A percentile compares a stretch with the other conserved stretches of the same genome.
These are phyloP conservation scores for Phanerochaete sordida DNA, from an alignment of 768 basidiomycete genomes.

Conservation along the genomic window DNA sequence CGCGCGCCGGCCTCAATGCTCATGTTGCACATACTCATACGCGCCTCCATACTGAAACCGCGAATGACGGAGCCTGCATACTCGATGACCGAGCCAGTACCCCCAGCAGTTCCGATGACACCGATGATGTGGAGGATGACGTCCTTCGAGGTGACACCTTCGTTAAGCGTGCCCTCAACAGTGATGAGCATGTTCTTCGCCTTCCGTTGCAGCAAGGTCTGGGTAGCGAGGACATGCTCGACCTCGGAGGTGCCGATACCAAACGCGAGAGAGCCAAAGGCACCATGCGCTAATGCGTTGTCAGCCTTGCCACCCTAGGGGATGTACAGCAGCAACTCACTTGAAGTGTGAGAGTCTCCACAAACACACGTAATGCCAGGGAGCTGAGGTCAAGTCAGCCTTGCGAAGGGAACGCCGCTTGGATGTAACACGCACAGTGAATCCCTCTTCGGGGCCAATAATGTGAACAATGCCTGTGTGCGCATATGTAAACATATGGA, in stretches of 20 bases:
- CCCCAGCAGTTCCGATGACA: conserved; percentile 60
- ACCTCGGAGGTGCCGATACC: conserved; percentile 69
- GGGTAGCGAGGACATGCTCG: conserved; percentile 67
- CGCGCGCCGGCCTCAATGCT: conserved; percentile 65
- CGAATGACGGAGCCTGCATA: conserved; percentile 56
- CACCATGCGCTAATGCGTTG: conserved; percentile 48
- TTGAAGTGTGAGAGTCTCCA: conserved; percentile 66
- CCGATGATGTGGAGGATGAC: conserved; percentile 65
- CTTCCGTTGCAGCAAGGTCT: conserved; percentile 59
- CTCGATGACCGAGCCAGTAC: conserved; percentile 63
- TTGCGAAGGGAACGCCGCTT: neutral
- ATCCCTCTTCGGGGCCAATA: conserved; percentile 66
- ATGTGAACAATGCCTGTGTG: conserved; percentile 49
- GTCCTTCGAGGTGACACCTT: conserved; percentile 61
- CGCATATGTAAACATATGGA: neutral
- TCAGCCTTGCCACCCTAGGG: neutral
- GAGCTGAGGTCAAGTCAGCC: conserved; percentile 24
- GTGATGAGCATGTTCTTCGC: conserved; percentile 65
- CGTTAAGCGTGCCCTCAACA: conserved; percentile 51
- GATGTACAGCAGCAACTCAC: conserved; percentile 27
- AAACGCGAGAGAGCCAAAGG: conserved; percentile 65
- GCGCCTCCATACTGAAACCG: conserved; percentile 57
- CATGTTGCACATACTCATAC: conserved; percentile 65
- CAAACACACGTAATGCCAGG: conserved; percentile 52
- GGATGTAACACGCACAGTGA: conserved; percentile 38